Evolutionary conservation across 108 stramenopile species (phyloP).

Genomic region (Skeletonema menzelii): DNA sequence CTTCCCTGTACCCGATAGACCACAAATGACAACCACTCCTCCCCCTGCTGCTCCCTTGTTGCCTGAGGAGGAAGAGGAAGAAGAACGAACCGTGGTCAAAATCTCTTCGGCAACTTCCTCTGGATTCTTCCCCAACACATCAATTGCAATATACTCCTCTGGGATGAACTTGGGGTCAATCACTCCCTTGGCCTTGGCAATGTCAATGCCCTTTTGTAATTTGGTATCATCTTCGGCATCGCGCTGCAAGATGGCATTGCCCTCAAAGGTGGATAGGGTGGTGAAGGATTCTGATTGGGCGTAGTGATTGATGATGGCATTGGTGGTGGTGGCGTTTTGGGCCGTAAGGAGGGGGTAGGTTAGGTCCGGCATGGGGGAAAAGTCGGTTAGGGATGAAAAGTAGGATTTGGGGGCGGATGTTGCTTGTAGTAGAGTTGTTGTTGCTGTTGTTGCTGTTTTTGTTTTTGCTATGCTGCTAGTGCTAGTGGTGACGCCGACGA

Average conservation of each 20-base stretch:
- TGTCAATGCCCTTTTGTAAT: conserved; percentile 73
- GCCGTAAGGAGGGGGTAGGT: conserved; percentile 48
- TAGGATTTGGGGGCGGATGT: not conserved
- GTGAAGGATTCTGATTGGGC: conserved; percentile 37
- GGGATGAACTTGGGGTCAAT: conserved; percentile 77
- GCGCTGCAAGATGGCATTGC: conserved; percentile 59
- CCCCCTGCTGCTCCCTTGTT: conserved; percentile 24
- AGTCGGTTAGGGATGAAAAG: not conserved
- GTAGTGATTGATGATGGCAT: conserved; percentile 70
- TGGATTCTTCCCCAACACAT: conserved; percentile 86
- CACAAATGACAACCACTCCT: conserved; percentile 81
- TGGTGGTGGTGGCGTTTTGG: conserved; percentile 84
- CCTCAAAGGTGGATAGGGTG: conserved; percentile 54
- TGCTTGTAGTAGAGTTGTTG: not conserved
- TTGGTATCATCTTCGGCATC: conserved; percentile 82
- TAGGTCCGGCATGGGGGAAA: conserved; percentile 8
- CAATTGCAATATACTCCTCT: conserved; percentile 73
- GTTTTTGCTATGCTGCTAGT: no score
- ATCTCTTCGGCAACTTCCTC: conserved; percentile 73
- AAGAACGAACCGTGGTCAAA: conserved; percentile 16
- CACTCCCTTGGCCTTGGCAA: conserved; percentile 83
- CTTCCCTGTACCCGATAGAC: conserved; percentile 86
- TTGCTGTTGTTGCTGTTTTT: no score
- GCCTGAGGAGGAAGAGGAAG: no score
- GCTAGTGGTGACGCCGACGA: not conserved